Evolutionary conservation across 2,329 filamentous ascomycete genomes (phyloP).

Genomic region (Fusarium burgessii): DNA sequence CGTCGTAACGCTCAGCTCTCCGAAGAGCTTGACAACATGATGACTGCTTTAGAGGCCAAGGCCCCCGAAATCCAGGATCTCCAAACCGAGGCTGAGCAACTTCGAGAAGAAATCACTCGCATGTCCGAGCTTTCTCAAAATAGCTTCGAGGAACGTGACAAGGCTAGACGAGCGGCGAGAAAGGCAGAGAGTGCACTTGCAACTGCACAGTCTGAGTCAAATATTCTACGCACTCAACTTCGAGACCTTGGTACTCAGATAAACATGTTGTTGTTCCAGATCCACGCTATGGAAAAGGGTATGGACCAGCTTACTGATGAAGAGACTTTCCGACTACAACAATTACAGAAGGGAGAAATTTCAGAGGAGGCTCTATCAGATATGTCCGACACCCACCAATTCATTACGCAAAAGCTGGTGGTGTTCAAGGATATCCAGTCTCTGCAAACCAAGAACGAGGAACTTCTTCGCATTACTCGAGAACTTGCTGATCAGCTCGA

Average conservation of each 20-base stretch:
- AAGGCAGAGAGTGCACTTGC: slow-evolving; percentile 81
- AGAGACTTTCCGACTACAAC: slow-evolving; percentile 80
- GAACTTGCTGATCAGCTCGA: slow-evolving; percentile 91
- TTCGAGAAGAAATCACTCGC: slow-evolving; percentile 84
- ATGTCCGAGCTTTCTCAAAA: slow-evolving; percentile 88
- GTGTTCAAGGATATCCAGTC: slow-evolving; percentile 88
- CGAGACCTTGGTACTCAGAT: slow-evolving; percentile 91
- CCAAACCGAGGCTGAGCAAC: slow-evolving; percentile 80
- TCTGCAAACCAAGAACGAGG: slow-evolving; percentile 87
- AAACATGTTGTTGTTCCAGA: slow-evolving; percentile 89
- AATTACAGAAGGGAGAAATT: slow-evolving; percentile 80
- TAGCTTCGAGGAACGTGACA: slow-evolving; percentile 82
- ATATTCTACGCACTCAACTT: slow-evolving; percentile 86
- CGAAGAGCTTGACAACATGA: slow-evolving; percentile 85
- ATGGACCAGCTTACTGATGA: slow-evolving; percentile 76
- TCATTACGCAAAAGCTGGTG: slow-evolving; percentile 91
- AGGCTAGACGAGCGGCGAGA: slow-evolving; percentile 80
- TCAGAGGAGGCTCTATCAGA: slow-evolving; percentile 77
- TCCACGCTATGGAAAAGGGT: slow-evolving; percentile 85
- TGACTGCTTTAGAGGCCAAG: slow-evolving; percentile 85
- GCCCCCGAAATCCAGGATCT: slow-evolving; percentile 90
- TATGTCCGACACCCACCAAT: slow-evolving; percentile 84
- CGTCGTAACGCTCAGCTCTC: slow-evolving; percentile 80
- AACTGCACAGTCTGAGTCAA: slow-evolving; percentile 73
- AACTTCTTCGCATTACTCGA: slow-evolving; percentile 84